Percentiles rank a stretch among this genome's conserved stretches.
Evolutionary conservation across 495 filamentous ascomycete species (phyloP).

Genomic region (Penicillium nucicola): DNA sequence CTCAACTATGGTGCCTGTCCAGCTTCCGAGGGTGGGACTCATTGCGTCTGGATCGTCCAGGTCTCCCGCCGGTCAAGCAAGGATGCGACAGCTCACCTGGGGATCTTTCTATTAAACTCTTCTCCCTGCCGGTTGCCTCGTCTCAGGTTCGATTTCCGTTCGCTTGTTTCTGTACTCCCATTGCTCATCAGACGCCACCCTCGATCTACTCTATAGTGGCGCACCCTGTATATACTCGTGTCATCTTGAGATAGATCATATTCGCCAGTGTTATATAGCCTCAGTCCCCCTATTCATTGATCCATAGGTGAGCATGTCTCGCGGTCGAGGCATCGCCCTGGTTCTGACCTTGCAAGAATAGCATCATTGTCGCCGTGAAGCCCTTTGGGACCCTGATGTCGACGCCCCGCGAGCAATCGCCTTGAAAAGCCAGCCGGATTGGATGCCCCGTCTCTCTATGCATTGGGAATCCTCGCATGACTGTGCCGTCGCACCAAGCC

Average conservation of each 20-base stretch:
- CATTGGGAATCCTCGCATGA: constrained; percentile 28
- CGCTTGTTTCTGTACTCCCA: constrained; percentile 2
- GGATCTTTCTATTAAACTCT: constrained; percentile 14
- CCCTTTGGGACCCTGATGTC: neutral
- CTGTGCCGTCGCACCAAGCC: constrained; percentile 38
- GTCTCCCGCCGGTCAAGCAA: constrained; percentile 1
- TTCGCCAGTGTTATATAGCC: constrained; percentile 6
- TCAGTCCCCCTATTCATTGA: neutral
- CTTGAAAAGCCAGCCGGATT: constrained; percentile 20
- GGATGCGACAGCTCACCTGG: constrained; percentile 23
- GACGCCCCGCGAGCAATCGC: constrained; percentile 8
- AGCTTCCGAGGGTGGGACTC: constrained; percentile 8
- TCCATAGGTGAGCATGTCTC: constrained; percentile 13
- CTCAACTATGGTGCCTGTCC: constrained; percentile 17
- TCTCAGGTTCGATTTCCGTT: constrained; percentile 5
- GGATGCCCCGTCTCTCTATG: constrained; percentile 28
- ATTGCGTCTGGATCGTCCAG: neutral
- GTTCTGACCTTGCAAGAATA: constrained; percentile 1
- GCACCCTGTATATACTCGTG: constrained; percentile 19
- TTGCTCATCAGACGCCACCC: constrained; percentile 1
- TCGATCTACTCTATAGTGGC: constrained; percentile 13
- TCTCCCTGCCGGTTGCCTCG: constrained; percentile 16
- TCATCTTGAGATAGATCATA: constrained; percentile 4
- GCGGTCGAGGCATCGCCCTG: neutral
- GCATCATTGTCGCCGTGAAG: neutral